Evolutionary conservation across 495 filamentous ascomycete genomes (phyloP).

Genomic region (Copromyces sp.): DNA sequence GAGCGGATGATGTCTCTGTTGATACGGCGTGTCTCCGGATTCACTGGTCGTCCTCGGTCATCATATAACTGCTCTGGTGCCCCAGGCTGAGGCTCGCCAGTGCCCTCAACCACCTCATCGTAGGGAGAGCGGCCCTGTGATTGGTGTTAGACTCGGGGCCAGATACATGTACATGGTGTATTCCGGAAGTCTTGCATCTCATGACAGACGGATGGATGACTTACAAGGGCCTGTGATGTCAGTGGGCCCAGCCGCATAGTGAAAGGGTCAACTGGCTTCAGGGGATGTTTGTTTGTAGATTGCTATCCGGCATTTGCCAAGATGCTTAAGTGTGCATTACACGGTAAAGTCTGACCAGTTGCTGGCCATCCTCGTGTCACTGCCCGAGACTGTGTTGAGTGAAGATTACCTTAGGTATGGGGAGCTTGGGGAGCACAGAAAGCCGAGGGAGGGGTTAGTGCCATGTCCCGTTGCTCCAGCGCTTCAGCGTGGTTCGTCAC

Average conservation of each 20-base stretch:
- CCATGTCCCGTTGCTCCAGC: background rate
- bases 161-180: background rate
- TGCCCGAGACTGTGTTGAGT: background rate
- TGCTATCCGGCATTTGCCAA: background rate
- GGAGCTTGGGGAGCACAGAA: background rate
- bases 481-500: background rate
- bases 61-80: conserved; percentile 53
- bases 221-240: conserved; percentile 41
- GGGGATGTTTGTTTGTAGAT: background rate
- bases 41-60: conserved; percentile 57
- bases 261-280: background rate
- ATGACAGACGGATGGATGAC: conserved; percentile 6
- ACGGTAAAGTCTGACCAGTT: background rate
- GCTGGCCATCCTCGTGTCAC: background rate
- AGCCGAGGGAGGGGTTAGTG: background rate
- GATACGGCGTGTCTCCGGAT: conserved; percentile 43
- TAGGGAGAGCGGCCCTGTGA: conserved; percentile 61
- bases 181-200: background rate
- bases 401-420: background rate
- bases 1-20: conserved; percentile 42
- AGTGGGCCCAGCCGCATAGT: conserved; percentile 31
- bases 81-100: conserved; percentile 36
- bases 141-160: background rate
- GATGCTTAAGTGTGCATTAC: background rate
- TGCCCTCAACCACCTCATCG: conserved; percentile 46